Base-by-base conservation (phyloP, 305 asterid species). In the Plantago coronopus region DNA sequence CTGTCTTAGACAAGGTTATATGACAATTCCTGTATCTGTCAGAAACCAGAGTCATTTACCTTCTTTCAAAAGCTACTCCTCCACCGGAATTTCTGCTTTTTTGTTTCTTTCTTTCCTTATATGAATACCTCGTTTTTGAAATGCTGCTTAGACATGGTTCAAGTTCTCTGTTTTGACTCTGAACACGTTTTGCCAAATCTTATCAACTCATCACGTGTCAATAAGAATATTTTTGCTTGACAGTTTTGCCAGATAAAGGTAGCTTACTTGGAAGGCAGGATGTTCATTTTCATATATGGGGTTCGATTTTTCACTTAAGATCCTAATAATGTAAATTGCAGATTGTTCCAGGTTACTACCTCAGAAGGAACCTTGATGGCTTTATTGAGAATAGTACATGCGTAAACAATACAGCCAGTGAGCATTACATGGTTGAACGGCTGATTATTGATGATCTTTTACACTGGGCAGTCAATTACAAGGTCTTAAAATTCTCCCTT, bases 311-410 rank as follows among this genome's bases (percentile, higher is more conserved):
- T 64, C 62, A 53, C 25, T 15, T 65, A 37, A 50, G 42, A 64
- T 47, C 51, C n/a, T 63, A 43, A 64, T 63, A 64, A 64, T 21
- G 25, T 56, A 61, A 61, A 67, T 55, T 83, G 83, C 86, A 91
- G 98, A 89, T 91, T 57, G 99, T 93, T 78, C 99, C 99, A 29
- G 99, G 99, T 66, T 93, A 93, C 82, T 93, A 85, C 79, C 86
- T 93, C 27, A 80, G 99, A 56, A 85, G 99, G 75, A 81, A 93
- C 67, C 78, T 61, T 72, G 91, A 89, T 77, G 99, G 99, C 76
- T 63, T 75, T 38, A 83, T 89, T 58, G 99, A 93, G 82, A 57
- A 87, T 40, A 93, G 99, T 77, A 79, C 99, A 45, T 93, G 99
- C 62, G 61, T 73, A 48, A 93, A 93, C 84, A 93, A 93, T 68